Conservation (phyloP, 805 yeast genomes). For the Cyberlindnera mrakii region DNA sequence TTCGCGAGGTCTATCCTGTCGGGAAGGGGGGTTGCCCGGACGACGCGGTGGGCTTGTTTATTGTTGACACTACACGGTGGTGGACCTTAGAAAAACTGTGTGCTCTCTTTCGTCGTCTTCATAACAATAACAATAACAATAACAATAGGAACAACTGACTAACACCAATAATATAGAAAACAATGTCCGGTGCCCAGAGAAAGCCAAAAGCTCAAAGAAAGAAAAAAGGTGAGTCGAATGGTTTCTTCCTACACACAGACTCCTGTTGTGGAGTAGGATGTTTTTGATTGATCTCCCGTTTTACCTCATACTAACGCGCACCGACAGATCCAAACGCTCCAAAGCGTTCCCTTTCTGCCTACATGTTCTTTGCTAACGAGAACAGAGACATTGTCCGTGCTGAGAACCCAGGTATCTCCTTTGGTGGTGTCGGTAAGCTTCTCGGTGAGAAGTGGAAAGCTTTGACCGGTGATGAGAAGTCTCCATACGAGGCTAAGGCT, state of each 20-base stretch:
- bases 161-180: conserved; percentile 2
- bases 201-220: conserved; percentile 35
- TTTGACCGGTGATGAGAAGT: conserved; percentile 72
- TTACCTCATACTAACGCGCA: conserved; percentile 5
- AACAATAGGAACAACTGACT: conserved; percentile 4
- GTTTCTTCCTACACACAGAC: conserved; percentile 2
- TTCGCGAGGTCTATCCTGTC: not conserved
- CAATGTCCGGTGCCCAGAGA: conserved; percentile 34
- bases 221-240: conserved; percentile 32
- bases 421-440: conserved; percentile 92
- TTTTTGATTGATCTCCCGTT: not conserved
- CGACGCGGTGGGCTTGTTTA: not conserved
- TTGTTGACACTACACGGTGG: too few relatives aligned
- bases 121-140: not conserved
- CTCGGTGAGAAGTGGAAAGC: conserved; percentile 98
- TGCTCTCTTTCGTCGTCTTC: conserved; percentile 1
- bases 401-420: conserved; percentile 93
- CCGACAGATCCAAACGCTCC: conserved; percentile 89
- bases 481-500: conserved; percentile 89
- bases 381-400: conserved; percentile 93
- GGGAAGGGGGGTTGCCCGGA: not conserved
- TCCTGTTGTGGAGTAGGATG: not conserved
- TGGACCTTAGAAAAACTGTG: too few relatives aligned
- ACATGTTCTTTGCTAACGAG: conserved; percentile 98
- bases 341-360: conserved; percentile 95